Evolutionary conservation across 257 asterid genomes (phyloP), one percentile per base, ranked within the genome.

Genomic region (Linaria vulgaris): DNA sequence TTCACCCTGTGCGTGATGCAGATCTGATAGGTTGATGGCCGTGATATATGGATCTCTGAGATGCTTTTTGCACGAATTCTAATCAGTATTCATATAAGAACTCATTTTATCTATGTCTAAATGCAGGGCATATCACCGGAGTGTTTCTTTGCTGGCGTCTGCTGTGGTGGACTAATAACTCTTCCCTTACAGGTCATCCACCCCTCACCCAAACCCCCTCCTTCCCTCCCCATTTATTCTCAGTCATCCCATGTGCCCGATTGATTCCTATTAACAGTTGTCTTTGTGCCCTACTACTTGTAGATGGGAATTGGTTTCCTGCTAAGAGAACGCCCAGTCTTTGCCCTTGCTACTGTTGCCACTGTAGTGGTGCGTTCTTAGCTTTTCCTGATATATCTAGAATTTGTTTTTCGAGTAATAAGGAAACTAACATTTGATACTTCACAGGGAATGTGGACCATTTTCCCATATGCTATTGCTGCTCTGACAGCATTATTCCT

Each of bases 71-170:
- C 22, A 9, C 0, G 34, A 37, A 5, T 55, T 30, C 15, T 14
- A 56, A 46, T n/a, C n/a, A n/a, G n/a, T n/a, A n/a, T n/a, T n/a
- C n/a, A n/a, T n/a, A n/a, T n/a, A n/a, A n/a, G n/a, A n/a, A 38
- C 69, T 54, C 9, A 55, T 49, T 43, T 39, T 54, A 60, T 54
- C 51, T 59, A 43, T 58, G 66, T 73, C 49, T 69, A 51, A 31
- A 49, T 77, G 76, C 87, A 87, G 97, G 94, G 63, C 66, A 66
- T 87, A 72, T 85, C 95, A 49, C 87, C 97, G 0, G 88, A 88
- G 56, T 88, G 78, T 72, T 90, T 90, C 85, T 88, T 90, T 80
- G 86, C 89, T 8, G 95, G 97, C 66, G 96, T 88, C 72, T 90
- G 97, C 78, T 88, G 88, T 20, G 97, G 97, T 61, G 97, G 96